Evolutionary conservation across 768 basidiomycete genomes (phyloP), one percentile per base, ranked within the genome.

Genomic region (Auricularia sp.): DNA sequence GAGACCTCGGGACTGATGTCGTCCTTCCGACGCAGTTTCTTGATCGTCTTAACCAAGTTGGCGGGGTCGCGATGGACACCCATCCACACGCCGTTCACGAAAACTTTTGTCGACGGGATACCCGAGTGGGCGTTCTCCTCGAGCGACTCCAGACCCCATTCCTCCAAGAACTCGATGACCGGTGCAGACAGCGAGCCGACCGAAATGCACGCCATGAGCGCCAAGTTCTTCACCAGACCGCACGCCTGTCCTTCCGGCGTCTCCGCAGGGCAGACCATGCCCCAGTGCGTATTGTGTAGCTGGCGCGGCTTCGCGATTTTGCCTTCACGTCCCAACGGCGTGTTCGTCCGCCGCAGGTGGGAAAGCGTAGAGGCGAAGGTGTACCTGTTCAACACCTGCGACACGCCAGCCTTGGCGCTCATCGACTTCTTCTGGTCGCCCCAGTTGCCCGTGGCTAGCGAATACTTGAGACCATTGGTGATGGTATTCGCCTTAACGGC

Each of bases 241-340:
- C 97, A 99, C 66, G 97, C 97, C 74, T 98, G 97, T 58, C 97
- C 97, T 85, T 99, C 97, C 1, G 97, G 97, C 3, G 97, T 99
- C 75, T 99, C 97, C 44, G 97, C 97, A 53, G 97, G 97, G 72
- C 97, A 99, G 21, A 99, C 97, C 97, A 99, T 98, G 43, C 97
- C 97, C 97, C 97, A 99, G 71, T 99, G 97, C 0, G 97, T 98
- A 71, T 99, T 99, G 75, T 99, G 97, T 64, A 99, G 80, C 71
- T 99, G 97, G 70, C 97, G 97, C 64, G 97, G 97, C 74, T 98
- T 98, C 58, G 97, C 97, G 66, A 98, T 98, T 78, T 99, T 99
- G 64, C 95, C 95, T 74, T 98, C 97, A 65, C 97, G 89, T 64
- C 97, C 97, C 61, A 99, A 85, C 2, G 97, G 97, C 0, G 97